Conservation (phyloP, 495 filamentous ascomycete species). For the Platismatia glauca region DNA sequence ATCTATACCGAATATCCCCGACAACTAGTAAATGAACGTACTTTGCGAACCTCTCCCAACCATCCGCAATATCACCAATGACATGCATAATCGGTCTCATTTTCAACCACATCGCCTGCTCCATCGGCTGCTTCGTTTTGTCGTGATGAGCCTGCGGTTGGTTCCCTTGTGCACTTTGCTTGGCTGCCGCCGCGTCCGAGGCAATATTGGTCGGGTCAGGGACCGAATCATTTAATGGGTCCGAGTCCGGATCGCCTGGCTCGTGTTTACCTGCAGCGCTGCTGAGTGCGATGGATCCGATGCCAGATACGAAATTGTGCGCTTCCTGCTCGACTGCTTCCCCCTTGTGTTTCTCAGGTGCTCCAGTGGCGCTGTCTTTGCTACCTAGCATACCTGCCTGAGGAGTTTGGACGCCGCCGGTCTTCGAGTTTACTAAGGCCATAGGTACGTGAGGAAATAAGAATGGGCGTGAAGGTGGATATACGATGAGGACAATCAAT, state of each 20-base stretch:
- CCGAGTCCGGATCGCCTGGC: constrained; percentile 35
- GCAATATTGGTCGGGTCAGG: constrained; percentile 55
- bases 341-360: constrained; percentile 74
- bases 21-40: constrained; percentile 30
- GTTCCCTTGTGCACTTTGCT: constrained; percentile 41
- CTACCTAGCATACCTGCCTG: constrained; percentile 62
- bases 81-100: constrained; percentile 71
- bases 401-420: constrained; percentile 61
- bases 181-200: constrained; percentile 47
- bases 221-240: constrained; percentile 38
- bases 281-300: constrained; percentile 64
- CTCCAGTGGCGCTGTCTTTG: constrained; percentile 70
- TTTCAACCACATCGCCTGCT: constrained; percentile 65
- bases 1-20: background rate
- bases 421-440: constrained; percentile 50
- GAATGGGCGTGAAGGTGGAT: constrained; percentile 50
- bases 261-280: constrained; percentile 68
- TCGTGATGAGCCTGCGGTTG: constrained; percentile 48
- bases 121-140: constrained; percentile 79
- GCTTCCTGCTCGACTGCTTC: constrained; percentile 84
- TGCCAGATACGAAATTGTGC: constrained; percentile 66
- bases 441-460: constrained; percentile 72
- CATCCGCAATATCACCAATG: constrained; percentile 63
- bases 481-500: constrained; percentile 56
- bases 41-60: constrained; percentile 75